phyloP scores from a whole-genome alignment of 108 stramenopile species.

The Phaeodactylum tricornutum region DNA sequence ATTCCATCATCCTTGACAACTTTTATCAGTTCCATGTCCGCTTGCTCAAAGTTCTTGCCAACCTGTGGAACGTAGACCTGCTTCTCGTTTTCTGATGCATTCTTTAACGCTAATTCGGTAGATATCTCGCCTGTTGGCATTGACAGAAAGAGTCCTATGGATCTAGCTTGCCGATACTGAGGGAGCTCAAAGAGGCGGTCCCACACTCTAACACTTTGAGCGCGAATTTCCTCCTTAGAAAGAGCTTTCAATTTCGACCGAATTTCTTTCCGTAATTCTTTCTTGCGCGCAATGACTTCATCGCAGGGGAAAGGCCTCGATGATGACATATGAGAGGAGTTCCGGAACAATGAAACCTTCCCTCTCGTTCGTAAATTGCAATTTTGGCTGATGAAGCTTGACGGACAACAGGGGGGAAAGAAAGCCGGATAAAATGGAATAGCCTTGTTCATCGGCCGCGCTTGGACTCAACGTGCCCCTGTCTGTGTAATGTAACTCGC shows the following conservation, averaged over 20 bases:
- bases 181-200: slow-evolving; percentile 38
- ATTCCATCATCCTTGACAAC: slow-evolving; percentile 9
- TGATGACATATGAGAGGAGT: too few relatives aligned
- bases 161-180: slow-evolving; percentile 50
- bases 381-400: too few relatives aligned
- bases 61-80: slow-evolving; percentile 75
- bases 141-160: slow-evolving; percentile 76
- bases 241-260: slow-evolving; percentile 29
- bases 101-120: slow-evolving; percentile 35
- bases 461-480: too few relatives aligned
- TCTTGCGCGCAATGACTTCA: slow-evolving; percentile 13
- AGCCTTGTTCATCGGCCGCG: too few relatives aligned
- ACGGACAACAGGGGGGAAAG: too few relatives aligned
- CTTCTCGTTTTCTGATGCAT: slow-evolving; percentile 47
- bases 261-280: slow-evolving; percentile 45
- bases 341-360: too few relatives aligned
- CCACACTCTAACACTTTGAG: slow-evolving; percentile 54
- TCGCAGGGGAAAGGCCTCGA: too few relatives aligned
- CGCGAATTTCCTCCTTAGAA: slow-evolving; percentile 20
- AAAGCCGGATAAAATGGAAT: too few relatives aligned
- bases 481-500: too few relatives aligned
- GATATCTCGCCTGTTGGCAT: slow-evolving; percentile 81
- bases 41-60: slow-evolving; percentile 76
- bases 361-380: too few relatives aligned
- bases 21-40: slow-evolving; percentile 77